Percentiles rank a stretch among this genome's conserved stretches.
Conservation (phyloP, 192 early-diverging fungal species). For the Powellomyces hirtus region DNA sequence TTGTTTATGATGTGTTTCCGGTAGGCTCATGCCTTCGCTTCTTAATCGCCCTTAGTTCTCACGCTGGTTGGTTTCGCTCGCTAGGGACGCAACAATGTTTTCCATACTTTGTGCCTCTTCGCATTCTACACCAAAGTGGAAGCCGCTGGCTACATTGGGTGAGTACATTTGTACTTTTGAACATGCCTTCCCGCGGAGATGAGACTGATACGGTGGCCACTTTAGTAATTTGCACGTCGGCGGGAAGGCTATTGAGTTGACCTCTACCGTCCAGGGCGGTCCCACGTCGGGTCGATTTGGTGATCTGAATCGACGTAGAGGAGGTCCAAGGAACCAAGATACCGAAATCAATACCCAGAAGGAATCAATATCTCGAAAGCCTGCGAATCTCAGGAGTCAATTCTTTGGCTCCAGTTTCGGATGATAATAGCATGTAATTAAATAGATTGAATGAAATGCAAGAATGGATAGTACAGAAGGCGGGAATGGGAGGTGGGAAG, state of each 20-base stretch:
- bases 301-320: too few species aligned
- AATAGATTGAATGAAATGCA: too few species aligned
- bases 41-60: neutral
- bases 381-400: too few species aligned
- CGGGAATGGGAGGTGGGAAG: too few species aligned
- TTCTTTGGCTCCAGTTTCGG: too few species aligned
- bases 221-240: conserved; percentile 21
- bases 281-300: too few species aligned
- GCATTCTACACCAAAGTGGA: conserved; percentile 36
- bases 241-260: conserved; percentile 17
- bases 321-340: too few species aligned
- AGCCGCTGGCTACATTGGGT: conserved; percentile 41
- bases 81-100: conserved; percentile 47
- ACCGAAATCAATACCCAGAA: too few species aligned
- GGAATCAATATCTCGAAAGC: too few species aligned
- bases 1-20: conserved; percentile 36
- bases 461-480: too few species aligned
- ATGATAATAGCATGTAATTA: too few species aligned
- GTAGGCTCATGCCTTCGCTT: conserved; percentile 18
- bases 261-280: conserved; percentile 3
- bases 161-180: neutral
- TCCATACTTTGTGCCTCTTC: conserved; percentile 40
- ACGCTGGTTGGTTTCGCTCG: too few species aligned
- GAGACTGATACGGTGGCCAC: neutral
- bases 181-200: neutral